These are phyloP conservation scores for Arachnomyces sp. DNA, from an alignment of 2,329 filamentous ascomycete genomes.

Conservation along the genomic window DNA sequence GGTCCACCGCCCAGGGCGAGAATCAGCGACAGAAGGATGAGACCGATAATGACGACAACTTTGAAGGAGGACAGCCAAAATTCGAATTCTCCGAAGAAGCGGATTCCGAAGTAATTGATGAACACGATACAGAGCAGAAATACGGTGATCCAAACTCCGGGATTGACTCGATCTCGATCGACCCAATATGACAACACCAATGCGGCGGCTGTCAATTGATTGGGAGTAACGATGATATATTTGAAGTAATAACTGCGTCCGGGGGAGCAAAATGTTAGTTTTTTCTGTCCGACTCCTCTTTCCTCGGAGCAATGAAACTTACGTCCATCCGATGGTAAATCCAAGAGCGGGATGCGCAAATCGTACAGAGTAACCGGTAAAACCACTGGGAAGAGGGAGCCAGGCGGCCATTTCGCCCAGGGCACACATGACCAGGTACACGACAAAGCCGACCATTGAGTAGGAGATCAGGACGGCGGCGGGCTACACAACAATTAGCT, in stretches of 20 bases:
- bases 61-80: slow-evolving; percentile 58
- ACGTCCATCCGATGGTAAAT: slow-evolving; percentile 69
- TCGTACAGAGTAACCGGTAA: slow-evolving; percentile 71
- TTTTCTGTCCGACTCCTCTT: not conserved
- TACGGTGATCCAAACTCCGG: slow-evolving; percentile 70
- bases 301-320: slow-evolving; percentile 17
- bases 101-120: slow-evolving; percentile 66
- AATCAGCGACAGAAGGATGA: slow-evolving; percentile 59
- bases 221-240: slow-evolving; percentile 79
- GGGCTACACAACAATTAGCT: slow-evolving; percentile 18
- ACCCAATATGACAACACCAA: slow-evolving; percentile 76
- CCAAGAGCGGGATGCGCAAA: slow-evolving; percentile 76
- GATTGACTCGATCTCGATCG: slow-evolving; percentile 57
- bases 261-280: slow-evolving; percentile 3
- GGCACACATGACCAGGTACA: slow-evolving; percentile 73
- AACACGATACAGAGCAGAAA: slow-evolving; percentile 56
- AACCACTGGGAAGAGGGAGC: slow-evolving; percentile 69
- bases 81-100: slow-evolving; percentile 62
- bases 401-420: slow-evolving; percentile 81
- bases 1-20: slow-evolving; percentile 60
- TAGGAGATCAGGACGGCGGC: slow-evolving; percentile 39
- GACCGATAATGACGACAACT: slow-evolving; percentile 57
- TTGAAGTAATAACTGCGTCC: slow-evolving; percentile 53
- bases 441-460: slow-evolving; percentile 46
- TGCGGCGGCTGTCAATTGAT: slow-evolving; percentile 73